phyloP scores from a whole-genome alignment of 2,329 filamentous ascomycete species.

The Xylariales sp. region DNA sequence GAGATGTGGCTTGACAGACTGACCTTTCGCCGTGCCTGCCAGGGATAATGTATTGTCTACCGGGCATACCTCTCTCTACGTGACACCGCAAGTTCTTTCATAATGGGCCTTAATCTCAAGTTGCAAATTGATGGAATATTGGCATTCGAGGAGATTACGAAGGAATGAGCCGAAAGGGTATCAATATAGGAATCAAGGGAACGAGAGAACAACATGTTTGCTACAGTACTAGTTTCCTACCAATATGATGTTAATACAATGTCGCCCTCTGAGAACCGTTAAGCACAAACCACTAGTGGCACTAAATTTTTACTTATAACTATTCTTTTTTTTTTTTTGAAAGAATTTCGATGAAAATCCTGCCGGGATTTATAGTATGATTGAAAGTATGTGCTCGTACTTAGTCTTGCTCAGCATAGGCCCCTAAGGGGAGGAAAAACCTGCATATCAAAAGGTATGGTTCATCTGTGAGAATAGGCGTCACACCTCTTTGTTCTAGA shows the following conservation, averaged over 20 bases:
- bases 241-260: neutral
- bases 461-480: no score
- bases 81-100: neutral
- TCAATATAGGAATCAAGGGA: neutral
- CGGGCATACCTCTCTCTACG: neutral
- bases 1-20: conserved; percentile 44
- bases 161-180: neutral
- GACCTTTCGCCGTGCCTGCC: conserved; percentile 47
- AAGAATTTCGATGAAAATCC: no score
- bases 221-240: neutral
- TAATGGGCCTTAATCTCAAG: neutral
- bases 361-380: no score
- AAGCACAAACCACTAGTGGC: no score
- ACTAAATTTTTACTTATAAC: no score
- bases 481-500: no score
- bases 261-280: neutral
- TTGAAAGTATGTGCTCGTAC: no score
- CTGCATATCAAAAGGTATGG: no score
- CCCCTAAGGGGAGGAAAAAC: no score
- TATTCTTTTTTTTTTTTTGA: no score
- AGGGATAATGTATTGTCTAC: neutral
- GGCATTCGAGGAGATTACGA: neutral
- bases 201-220: neutral
- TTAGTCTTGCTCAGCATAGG: no score
- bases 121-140: neutral